Base-by-base conservation (phyloP, 495 filamentous ascomycete species). In the Jackrogersella multiformis region DNA sequence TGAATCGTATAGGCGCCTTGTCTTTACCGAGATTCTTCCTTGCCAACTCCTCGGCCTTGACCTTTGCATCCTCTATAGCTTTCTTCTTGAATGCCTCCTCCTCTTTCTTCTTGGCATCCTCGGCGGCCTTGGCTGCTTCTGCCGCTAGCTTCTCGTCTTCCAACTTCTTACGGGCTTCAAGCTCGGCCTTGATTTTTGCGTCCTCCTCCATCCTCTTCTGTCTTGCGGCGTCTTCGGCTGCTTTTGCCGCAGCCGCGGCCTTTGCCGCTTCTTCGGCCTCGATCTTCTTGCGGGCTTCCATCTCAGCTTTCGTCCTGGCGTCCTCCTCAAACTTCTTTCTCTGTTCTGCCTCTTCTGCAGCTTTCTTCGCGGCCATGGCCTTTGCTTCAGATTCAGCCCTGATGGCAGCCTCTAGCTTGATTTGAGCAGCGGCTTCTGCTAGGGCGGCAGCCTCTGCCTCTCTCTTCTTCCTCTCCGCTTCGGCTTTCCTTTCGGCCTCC, bases 1-100 rank as follows among this genome's bases (percentile, higher is more conserved):
- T 93, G 78, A 96, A 94, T 70, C 91, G 90, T 77, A 96, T 84
- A n/a, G 80, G 80, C 24, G 75, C 55, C 73, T 81, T 80, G 38
- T 80, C 81, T 55, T 84, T 84, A 35, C 69, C 72, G 5, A 68
- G 48, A 42, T 36, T 60, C 62, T 84, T 80, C 59, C 80, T 83
- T 13, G 74, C 79, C 4, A 81, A 84, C 32, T 83, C 84, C 53
- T 86, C 86, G n/a, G 78, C 75, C 66, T 84, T 85, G 38, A 74
- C 74, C 45, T 79, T 77, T 23, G 76, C 75, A 51, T 83, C 79
- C 36, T 79, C 79, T n/a, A 77, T 13, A 10, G 75, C 51, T 53
- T 69, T 79, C 73, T 84, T 82, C 64, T 81, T 81, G 9, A 79
- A 69, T 4, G 77, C 78, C 5, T 84, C 81, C 16, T 84, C 76